Base-by-base conservation (phyloP, 1,284 basidiomycete species). In the Ustilago trichophora region DNA sequence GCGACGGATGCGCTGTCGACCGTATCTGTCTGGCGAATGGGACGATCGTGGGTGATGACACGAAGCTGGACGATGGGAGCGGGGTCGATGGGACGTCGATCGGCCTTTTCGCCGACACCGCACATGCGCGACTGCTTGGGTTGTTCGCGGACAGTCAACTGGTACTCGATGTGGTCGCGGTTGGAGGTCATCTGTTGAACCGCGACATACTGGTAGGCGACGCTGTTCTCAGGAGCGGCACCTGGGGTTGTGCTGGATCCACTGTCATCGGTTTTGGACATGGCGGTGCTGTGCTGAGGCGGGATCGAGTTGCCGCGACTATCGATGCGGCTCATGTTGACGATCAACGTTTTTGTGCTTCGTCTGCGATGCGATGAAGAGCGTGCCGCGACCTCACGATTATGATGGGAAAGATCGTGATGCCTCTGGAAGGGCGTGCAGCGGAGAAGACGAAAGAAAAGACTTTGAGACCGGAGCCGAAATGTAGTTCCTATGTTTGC, bases 1-100 rank as follows among this genome's bases (percentile, higher is more conserved):
- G 59, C 29, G 9, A 47, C 58, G 11, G 58, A 22, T 7, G 56
- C 41, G 16, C 32, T 48, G 11, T 58, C 42, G 35, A 49, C 26
- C 3, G 58, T 38, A 7, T 52, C 42, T 19, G 18, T 42, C n/a
- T 68, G 45, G 18, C 51, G 56, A 16, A 71, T 24, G n/a, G 68
- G 68, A 4, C 50, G 59, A 26, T 76, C 72, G 60, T 78, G 76
- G 6, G 74, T 90, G 71, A 91, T 86, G 52, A 97, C 91, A 47
- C 90, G 88, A 7, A 98, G 87, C 82, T 95, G 92, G n/a, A 97
- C 88, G 81, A 97, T 94, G 12, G 94, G 94, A 0, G 93, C 92
- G 0, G 95, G 94, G 84, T 97, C 93, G 78, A 98, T 92, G 3
- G 94, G 93, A 25, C 94, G 86, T 32, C 93, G 87, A 84, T 97